Evolutionary conservation across 495 filamentous ascomycete species (phyloP).

Genomic region (Annulohypoxylon moriforme): DNA sequence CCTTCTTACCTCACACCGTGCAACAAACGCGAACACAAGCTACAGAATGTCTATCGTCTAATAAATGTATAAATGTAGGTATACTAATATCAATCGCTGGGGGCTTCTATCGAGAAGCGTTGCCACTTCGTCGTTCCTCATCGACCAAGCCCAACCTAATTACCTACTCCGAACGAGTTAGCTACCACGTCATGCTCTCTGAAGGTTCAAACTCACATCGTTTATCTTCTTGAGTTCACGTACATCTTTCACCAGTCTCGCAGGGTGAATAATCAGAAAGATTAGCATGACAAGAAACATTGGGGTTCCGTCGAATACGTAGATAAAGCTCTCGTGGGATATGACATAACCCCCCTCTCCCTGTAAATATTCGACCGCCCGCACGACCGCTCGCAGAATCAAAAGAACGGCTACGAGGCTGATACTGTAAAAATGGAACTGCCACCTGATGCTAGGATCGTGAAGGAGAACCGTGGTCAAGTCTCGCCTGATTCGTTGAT

Average conservation of each 20-base stretch:
- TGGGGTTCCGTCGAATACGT: background rate
- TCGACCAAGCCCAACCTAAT: background rate
- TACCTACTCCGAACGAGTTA: background rate
- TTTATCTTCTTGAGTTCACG: background rate
- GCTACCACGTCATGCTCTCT: background rate
- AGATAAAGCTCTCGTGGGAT: background rate
- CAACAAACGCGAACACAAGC: no score
- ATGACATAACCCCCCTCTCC: background rate
- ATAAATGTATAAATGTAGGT: no score
- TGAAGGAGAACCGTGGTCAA: background rate
- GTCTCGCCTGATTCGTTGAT: background rate
- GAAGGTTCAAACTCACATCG: background rate
- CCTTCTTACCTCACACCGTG: no score
- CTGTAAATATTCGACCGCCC: background rate
- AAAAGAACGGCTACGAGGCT: background rate
- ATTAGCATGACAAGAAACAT: background rate
- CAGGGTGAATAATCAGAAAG: background rate
- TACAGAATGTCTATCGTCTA: no score
- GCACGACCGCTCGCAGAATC: background rate
- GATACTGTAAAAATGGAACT: background rate
- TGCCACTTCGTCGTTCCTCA: background rate
- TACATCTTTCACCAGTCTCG: background rate
- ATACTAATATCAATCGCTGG: background rate
- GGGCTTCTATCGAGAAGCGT: background rate
- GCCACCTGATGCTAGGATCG: background rate